Evolutionary conservation across 2,329 filamentous ascomycete species (phyloP), one percentile per base, ranked within the genome.

Genomic region (Dactylellina haptotyla): DNA sequence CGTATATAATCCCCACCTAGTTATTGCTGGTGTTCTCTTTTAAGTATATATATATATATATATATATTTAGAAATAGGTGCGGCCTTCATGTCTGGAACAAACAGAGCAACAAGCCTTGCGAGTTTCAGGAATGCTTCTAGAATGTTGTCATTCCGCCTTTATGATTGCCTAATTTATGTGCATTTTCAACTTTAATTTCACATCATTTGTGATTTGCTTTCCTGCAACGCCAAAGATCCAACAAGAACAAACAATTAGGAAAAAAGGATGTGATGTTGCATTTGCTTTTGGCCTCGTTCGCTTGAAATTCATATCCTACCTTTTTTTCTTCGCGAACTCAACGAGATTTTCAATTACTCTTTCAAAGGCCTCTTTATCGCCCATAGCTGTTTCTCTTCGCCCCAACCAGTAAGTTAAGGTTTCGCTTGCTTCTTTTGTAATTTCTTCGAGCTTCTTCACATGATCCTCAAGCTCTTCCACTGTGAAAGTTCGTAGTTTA

Each of bases 311-410:
- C 37, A 37, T 28, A 20, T 8, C 10, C 37, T 59, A 73, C 18
- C 69, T 14, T 26, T 73, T 73, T 26, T 73, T 73, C 53, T 73
- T 73, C 3, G 77, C 78, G 75, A 78, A 78, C 20, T 76, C 78
- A 16, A 79, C 78, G n/a, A 79, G 70, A 56, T 78, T 78, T 53
- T 79, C 77, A 65, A 79, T 79, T 6, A 79, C 78, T 6, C 75
- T 76, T 59, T 79, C 78, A 67, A 79, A 79, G 2, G 78, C 78
- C 63, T 79, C 77, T 41, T 79, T 79, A 26, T 79, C 78, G 8
- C 77, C 67, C 39, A 78, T 67, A 2, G 77, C 77, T 1, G 76
- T 63, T 56, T 79, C 78, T 14, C 76, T 70, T 45, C 76, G 76
- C 16, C 63, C 71, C 8, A 78, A 48, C 78, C 77, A 79, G 39